A percentile compares a stretch with the other conserved stretches of the same genome.
These are phyloP conservation scores for Eleusine coracana DNA, from an alignment of 176 grass and related monocot genomes.

Conservation along the genomic window DNA sequence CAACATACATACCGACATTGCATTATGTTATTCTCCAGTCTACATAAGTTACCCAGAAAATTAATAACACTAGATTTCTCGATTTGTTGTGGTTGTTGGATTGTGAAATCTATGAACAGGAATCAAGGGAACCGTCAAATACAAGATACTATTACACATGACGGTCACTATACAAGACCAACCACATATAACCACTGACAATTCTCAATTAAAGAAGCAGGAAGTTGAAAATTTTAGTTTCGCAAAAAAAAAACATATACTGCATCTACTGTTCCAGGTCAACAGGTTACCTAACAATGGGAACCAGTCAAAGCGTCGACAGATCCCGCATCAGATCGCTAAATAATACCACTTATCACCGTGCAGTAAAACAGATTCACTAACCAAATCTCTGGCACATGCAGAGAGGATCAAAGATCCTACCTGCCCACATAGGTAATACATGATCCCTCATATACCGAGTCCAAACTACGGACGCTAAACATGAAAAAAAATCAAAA, in stretches of 20 bases:
- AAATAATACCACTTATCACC: not conserved
- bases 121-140: not conserved
- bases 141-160: no score
- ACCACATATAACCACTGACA: not conserved
- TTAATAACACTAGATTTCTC: not conserved
- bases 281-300: not conserved
- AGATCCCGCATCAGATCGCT: not conserved
- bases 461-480: not conserved
- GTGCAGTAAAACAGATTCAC: not conserved
- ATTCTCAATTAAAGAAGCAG: no score
- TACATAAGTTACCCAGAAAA: not conserved
- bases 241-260: not conserved
- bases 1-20: not conserved
- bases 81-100: not conserved
- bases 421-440: not conserved
- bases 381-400: not conserved
- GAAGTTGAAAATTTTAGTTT: not conserved
- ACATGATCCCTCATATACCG: not conserved
- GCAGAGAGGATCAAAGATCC: not conserved
- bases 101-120: not conserved
- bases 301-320: not conserved
- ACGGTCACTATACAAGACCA: no score
- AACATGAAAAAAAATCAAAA: not conserved
- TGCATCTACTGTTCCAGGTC: not conserved
- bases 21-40: not conserved